Conservation (phyloP, 805 yeast genomes). For the Candida sphagnicola region DNA sequence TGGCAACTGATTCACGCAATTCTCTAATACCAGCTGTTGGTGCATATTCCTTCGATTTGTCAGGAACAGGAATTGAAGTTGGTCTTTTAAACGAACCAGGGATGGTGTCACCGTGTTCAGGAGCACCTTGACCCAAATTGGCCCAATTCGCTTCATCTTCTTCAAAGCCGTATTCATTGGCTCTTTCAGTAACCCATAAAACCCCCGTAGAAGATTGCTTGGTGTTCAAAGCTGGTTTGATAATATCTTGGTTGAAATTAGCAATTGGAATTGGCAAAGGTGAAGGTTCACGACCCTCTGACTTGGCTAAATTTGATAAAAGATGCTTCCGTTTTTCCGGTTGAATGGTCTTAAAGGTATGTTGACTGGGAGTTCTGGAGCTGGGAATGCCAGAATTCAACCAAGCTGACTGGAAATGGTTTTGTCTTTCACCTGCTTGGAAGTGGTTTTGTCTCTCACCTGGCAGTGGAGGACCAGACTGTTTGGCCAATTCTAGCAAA, state of each 20-base stretch:
- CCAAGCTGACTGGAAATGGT: constrained; percentile 12
- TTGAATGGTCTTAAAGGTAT: constrained; percentile 1
- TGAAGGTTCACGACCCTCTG: constrained; percentile 38
- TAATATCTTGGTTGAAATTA: constrained; percentile 37
- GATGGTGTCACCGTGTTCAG: constrained; percentile 56
- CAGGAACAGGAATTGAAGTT: constrained; percentile 41
- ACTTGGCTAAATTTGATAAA: constrained; percentile 24
- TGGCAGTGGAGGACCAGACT: constrained; percentile 5
- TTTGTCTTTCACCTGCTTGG: constrained; percentile 10
- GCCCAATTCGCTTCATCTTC: constrained; percentile 47
- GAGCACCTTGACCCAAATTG: constrained; percentile 62
- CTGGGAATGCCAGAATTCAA: constrained; percentile 17
- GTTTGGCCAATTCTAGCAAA: constrained; percentile 28
- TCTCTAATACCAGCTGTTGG: constrained; percentile 57
- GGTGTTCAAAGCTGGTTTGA: constrained; percentile 57
- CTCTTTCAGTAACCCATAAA: constrained; percentile 62
- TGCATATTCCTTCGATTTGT: constrained; percentile 51
- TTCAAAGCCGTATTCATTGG: constrained; percentile 51
- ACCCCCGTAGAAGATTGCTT: constrained; percentile 61
- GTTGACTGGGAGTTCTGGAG: constrained; percentile 19
- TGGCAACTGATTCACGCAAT: constrained; percentile 55
- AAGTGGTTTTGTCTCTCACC: too few species aligned
- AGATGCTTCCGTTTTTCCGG: constrained; percentile 8
- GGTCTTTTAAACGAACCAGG: constrained; percentile 59
- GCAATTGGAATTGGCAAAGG: constrained; percentile 53